Conservation (phyloP, 257 asterid species). For the Lycium ferocissimum region DNA sequence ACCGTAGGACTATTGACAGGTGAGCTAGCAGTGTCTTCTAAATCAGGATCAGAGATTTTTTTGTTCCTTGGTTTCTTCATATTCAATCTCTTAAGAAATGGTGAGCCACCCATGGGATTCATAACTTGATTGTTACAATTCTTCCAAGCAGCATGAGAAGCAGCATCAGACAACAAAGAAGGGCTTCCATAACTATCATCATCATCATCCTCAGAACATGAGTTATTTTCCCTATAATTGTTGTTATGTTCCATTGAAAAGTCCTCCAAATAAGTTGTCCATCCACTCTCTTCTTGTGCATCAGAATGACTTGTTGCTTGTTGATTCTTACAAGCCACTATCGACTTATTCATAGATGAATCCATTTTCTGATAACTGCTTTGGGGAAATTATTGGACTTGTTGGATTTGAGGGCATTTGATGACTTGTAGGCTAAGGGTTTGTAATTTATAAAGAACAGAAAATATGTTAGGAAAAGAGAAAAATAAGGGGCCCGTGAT, state of each 20-base stretch:
- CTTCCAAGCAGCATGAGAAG: conserved; percentile 65
- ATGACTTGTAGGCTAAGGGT: conserved; percentile 14
- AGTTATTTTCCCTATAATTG: conserved; percentile 28
- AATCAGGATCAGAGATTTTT: conserved; percentile 47
- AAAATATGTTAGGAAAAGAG: conserved; percentile 35
- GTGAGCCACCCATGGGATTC: conserved; percentile 25
- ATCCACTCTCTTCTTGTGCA: conserved; percentile 49
- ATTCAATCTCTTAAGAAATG: conserved; percentile 48
- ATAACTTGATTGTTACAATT: conserved; percentile 31
- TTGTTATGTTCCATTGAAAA: conserved; percentile 31
- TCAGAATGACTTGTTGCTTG: neutral
- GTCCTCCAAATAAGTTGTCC: conserved; percentile 51
- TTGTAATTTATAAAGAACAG: conserved; percentile 2
- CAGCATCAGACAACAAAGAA: conserved; percentile 56
- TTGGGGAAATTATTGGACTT: neutral
- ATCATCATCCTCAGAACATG: neutral
- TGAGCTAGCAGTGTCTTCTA: conserved; percentile 84
- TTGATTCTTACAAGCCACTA: neutral
- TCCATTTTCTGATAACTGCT: neutral
- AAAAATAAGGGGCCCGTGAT: conserved; percentile 47
- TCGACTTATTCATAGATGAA: neutral
- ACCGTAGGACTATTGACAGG: conserved; percentile 87
- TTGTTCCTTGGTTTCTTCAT: conserved; percentile 46
- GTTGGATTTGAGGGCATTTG: neutral
- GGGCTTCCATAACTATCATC: conserved; percentile 36